Conservation (phyloP, 352 stramenopile species). For the Globisporangium spinosum region DNA sequence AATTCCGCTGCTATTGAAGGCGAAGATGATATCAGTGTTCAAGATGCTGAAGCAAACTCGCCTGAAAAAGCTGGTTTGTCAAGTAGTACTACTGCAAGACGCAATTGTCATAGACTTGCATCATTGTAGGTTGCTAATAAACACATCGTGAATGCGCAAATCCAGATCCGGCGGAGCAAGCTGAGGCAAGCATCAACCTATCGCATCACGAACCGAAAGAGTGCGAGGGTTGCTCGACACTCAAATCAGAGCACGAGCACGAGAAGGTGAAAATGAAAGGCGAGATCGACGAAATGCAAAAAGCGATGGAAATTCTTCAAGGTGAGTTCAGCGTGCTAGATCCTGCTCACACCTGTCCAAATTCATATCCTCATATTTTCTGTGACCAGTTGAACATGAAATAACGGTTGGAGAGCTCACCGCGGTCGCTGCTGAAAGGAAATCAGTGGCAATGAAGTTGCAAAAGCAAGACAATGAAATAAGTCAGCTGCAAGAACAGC, state of each 20-base stretch:
- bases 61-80: background rate
- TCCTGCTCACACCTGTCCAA: background rate
- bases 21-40: background rate
- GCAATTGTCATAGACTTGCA: background rate
- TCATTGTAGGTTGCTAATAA: background rate
- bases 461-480: conserved; percentile 36
- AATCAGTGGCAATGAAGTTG: conserved; percentile 18
- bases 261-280: conserved; percentile 7
- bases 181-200: background rate
- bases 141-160: background rate
- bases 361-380: background rate
- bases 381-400: conserved; percentile 28
- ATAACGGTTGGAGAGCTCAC: conserved; percentile 23
- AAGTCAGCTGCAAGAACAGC: conserved; percentile 29
- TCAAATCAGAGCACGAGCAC: conserved; percentile 6
- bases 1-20: background rate
- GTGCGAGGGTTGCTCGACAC: conserved; percentile 1
- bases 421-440: conserved; percentile 7
- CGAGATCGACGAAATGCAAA: conserved; percentile 14
- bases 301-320: conserved; percentile 12
- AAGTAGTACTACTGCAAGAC: background rate
- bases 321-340: background rate
- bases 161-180: background rate
- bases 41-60: background rate
- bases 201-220: background rate